A percentile compares a stretch with the other conserved stretches of the same genome.
These are phyloP conservation scores for Linanthus parryae DNA, from an alignment of 148 eudicot species.

Conservation along the genomic window DNA sequence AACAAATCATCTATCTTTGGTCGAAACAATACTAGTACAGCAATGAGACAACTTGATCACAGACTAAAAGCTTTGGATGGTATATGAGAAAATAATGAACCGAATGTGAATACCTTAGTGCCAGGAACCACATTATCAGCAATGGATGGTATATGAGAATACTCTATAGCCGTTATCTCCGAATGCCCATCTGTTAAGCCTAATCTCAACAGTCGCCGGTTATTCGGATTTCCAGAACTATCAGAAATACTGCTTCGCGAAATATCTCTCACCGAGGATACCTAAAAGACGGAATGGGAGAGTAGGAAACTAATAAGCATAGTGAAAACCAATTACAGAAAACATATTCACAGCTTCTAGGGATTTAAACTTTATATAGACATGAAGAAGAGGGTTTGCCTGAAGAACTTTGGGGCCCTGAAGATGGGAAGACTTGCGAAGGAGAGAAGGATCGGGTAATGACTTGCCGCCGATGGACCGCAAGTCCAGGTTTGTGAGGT, in stretches of 20 bases:
- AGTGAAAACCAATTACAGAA: neutral
- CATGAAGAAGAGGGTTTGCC: neutral
- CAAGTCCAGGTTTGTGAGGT: constrained; percentile 62
- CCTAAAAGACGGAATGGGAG: constrained; percentile 24
- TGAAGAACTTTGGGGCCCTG: constrained; percentile 70
- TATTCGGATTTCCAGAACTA: constrained; percentile 37
- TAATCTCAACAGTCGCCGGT: constrained; percentile 57
- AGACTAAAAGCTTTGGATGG: no score
- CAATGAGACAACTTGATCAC: no score
- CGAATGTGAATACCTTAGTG: constrained; percentile 84
- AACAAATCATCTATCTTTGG: no score
- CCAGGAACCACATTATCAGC: constrained; percentile 75
- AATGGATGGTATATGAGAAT: constrained; percentile 51
- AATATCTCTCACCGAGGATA: constrained; percentile 68
- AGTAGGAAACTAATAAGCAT: no score
- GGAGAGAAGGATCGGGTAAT: constrained; percentile 51
- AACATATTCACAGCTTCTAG: neutral
- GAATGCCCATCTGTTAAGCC: constrained; percentile 75
- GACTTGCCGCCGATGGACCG: constrained; percentile 63
- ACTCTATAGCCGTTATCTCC: constrained; percentile 79
- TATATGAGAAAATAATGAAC: no score
- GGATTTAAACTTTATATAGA: neutral
- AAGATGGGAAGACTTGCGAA: constrained; percentile 45
- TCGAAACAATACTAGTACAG: no score
- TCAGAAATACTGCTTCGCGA: constrained; percentile 51